Conservation (phyloP, 2,329 filamentous ascomycete genomes). For the Fusarium bactridioides region DNA sequence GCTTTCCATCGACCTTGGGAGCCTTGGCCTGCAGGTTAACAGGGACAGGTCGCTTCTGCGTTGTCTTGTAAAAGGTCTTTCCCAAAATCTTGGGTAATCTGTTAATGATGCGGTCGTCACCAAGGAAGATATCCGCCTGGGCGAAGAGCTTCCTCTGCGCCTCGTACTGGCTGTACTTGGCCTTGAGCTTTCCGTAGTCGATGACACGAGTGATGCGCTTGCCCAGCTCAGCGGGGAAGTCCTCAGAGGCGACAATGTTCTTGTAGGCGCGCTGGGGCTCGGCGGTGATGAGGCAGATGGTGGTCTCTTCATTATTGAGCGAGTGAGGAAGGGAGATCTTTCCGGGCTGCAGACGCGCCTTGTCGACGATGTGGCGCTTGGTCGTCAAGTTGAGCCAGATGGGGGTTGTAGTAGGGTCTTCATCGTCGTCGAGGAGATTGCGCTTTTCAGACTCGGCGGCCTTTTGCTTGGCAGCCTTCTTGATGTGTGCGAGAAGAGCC, state of each 20-base stretch:
- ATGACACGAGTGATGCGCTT: slow-evolving; percentile 79
- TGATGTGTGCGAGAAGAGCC: slow-evolving; percentile 68
- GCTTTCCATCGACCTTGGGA: slow-evolving; percentile 67
- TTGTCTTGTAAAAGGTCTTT: slow-evolving; percentile 90
- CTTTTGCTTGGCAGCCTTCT: slow-evolving; percentile 61
- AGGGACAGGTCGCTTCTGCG: slow-evolving; percentile 85
- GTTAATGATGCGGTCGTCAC: slow-evolving; percentile 84
- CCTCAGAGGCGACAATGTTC: slow-evolving; percentile 78
- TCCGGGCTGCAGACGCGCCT: slow-evolving; percentile 80
- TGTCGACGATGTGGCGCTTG: slow-evolving; percentile 73
- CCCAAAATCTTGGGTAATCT: slow-evolving; percentile 80
- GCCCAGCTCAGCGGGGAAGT: slow-evolving; percentile 72
- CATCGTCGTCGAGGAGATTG: slow-evolving; percentile 61
- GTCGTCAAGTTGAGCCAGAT: slow-evolving; percentile 71
- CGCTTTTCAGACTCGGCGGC: slow-evolving; percentile 59
- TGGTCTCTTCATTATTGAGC: slow-evolving; percentile 70
- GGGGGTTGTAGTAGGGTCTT: slow-evolving; percentile 56
- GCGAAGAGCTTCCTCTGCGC: slow-evolving; percentile 80
- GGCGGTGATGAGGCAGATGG: slow-evolving; percentile 87
- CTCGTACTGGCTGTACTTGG: slow-evolving; percentile 91
- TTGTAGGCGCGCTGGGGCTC: slow-evolving; percentile 87
- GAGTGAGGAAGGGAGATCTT: slow-evolving; percentile 83
- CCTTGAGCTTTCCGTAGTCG: slow-evolving; percentile 78
- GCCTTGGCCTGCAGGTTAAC: slow-evolving; percentile 72
- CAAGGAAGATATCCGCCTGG: slow-evolving; percentile 93